Conservation (phyloP, 2,329 filamentous ascomycete genomes). For the Xylaria sp. region DNA sequence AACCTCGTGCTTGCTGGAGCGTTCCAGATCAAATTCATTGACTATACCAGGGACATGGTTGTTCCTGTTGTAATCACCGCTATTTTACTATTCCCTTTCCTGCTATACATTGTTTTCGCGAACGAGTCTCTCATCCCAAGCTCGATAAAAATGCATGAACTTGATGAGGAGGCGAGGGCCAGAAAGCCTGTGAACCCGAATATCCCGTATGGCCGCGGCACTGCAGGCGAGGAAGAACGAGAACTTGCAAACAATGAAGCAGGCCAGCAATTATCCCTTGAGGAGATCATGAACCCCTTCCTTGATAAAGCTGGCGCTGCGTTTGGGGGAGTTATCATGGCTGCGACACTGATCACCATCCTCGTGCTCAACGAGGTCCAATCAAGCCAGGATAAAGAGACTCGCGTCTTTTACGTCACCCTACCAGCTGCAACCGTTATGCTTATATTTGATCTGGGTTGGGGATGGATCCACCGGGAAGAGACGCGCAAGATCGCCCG, state of each 20-base stretch:
- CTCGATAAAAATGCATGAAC: conserved; percentile 74
- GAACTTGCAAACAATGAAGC: conserved; percentile 58
- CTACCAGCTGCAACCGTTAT: conserved; percentile 74
- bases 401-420: conserved; percentile 75
- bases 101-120: conserved; percentile 75
- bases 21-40: conserved; percentile 76
- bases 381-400: conserved; percentile 58
- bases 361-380: conserved; percentile 71
- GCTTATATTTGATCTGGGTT: conserved; percentile 73
- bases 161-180: conserved; percentile 65
- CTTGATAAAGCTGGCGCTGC: conserved; percentile 72
- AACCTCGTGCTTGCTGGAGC: conserved; percentile 79
- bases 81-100: conserved; percentile 73
- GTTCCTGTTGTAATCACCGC: conserved; percentile 76
- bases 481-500: conserved; percentile 71
- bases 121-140: conserved; percentile 71
- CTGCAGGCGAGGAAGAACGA: conserved; percentile 62
- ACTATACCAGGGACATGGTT: conserved; percentile 81
- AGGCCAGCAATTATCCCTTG: conserved; percentile 67
- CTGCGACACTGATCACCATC: conserved; percentile 71
- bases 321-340: conserved; percentile 74
- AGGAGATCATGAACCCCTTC: conserved; percentile 81
- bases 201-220: conserved; percentile 72
- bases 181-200: conserved; percentile 76
- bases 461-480: conserved; percentile 70